These are phyloP conservation scores for Mycena leptocephala DNA, from an alignment of 768 basidiomycete species.

Conservation along the genomic window DNA sequence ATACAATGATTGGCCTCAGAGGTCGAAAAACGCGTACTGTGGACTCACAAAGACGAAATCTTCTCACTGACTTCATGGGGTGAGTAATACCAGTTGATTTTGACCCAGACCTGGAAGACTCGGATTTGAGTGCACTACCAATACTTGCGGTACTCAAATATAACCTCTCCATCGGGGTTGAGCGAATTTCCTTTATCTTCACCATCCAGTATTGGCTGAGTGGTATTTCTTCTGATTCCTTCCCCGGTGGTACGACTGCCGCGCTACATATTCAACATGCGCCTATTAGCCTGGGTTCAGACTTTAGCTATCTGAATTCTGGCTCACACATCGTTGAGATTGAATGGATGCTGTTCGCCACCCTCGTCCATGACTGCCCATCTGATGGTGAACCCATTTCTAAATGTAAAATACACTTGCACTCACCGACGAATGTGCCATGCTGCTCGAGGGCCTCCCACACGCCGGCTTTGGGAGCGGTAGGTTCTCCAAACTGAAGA, in stretches of 20 bases:
- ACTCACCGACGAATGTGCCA: slow-evolving; percentile 5
- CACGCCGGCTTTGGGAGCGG: not conserved
- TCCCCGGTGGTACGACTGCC: not conserved
- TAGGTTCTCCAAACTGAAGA: not conserved
- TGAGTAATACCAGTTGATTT: slow-evolving; percentile 29
- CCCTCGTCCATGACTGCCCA: not conserved
- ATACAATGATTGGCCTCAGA: not conserved
- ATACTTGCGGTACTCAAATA: too few species aligned
- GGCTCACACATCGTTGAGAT: not conserved
- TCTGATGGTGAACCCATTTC: too few species aligned
- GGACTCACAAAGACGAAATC: slow-evolving; percentile 12
- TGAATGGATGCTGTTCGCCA: not conserved
- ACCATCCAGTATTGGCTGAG: slow-evolving; percentile 4
- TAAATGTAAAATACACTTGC: too few species aligned
- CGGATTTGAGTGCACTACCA: not conserved
- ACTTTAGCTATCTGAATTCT: not conserved
- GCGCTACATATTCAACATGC: not conserved
- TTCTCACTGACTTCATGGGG: slow-evolving; percentile 4
- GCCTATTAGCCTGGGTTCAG: not conserved
- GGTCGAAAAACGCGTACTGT: not conserved
- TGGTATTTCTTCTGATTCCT: not conserved
- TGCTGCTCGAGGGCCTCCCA: not conserved
- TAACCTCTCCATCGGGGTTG: not conserved
- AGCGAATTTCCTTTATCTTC: slow-evolving; percentile 7
- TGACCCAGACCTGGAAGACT: slow-evolving; percentile 23